Evolutionary conservation across 1,284 basidiomycete genomes (phyloP).

Genomic region (Fomitopsis schrenkii): DNA sequence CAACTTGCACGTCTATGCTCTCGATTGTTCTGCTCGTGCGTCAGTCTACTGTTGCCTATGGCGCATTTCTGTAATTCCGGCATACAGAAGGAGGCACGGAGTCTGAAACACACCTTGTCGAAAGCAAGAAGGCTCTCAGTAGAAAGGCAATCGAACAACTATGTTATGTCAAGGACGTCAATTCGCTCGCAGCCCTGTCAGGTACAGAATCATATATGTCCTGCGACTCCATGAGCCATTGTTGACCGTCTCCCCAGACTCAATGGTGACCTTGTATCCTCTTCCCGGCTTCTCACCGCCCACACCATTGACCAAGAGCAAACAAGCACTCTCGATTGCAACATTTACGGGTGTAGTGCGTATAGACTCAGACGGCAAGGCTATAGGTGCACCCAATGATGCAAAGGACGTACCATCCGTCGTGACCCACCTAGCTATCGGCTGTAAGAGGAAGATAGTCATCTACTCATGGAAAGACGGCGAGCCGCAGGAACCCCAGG

Average conservation of each 20-base stretch:
- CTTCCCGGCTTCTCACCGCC: slow-evolving; percentile 65
- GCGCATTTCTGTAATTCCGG: slow-evolving; percentile 2
- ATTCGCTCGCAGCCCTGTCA: slow-evolving; percentile 83
- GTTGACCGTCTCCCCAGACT: slow-evolving; percentile 42
- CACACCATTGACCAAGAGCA: slow-evolving; percentile 68
- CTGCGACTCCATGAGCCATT: neutral
- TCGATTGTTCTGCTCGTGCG: slow-evolving; percentile 38
- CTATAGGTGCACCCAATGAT: slow-evolving; percentile 14
- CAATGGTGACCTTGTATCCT: slow-evolving; percentile 58
- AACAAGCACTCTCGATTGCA: slow-evolving; percentile 79
- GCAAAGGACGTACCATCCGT: slow-evolving; percentile 51
- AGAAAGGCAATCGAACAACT: slow-evolving; percentile 82
- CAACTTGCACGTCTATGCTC: slow-evolving; percentile 60
- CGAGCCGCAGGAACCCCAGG: slow-evolving; percentile 72
- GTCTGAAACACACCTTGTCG: slow-evolving; percentile 47
- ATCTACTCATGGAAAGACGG: slow-evolving; percentile 88
- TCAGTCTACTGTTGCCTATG: neutral
- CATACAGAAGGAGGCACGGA: slow-evolving; percentile 26
- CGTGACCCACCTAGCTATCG: slow-evolving; percentile 79
- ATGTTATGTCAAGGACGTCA: slow-evolving; percentile 78
- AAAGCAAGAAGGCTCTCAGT: slow-evolving; percentile 52
- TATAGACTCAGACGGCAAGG: slow-evolving; percentile 20
- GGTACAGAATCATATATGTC: slow-evolving; percentile 19
- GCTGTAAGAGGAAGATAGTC: slow-evolving; percentile 82
- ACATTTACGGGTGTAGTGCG: slow-evolving; percentile 61